Percentiles rank a stretch among this genome's conserved stretches.
Conservation (phyloP, 2,329 filamentous ascomycete genomes). For the Albophoma yamanashiensis region DNA sequence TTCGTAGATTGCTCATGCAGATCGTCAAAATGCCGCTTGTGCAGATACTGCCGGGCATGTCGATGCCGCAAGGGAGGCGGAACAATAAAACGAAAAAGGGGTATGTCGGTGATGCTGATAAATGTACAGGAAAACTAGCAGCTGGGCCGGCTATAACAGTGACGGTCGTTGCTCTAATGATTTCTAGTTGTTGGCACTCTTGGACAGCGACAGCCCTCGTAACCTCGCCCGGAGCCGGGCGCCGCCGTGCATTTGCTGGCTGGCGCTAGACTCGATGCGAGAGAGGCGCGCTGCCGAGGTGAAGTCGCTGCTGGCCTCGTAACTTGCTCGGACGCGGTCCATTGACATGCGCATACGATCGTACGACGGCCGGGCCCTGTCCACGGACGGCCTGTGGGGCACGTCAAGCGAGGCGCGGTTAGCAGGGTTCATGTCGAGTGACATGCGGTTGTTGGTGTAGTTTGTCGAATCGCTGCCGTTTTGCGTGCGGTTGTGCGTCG, state of each 20-base stretch:
- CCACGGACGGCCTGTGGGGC: conserved; percentile 44
- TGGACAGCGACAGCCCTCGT: conserved; percentile 31
- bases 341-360: conserved; percentile 80
- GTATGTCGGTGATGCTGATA: conserved; percentile 8
- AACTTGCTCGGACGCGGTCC: conserved; percentile 74
- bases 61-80: conserved; percentile 16
- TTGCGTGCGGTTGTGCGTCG: conserved; percentile 68
- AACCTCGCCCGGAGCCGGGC: conserved; percentile 24
- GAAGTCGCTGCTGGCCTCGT: conserved; percentile 82
- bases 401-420: conserved; percentile 53
- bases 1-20: conserved; percentile 39
- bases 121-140: conserved; percentile 17
- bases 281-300: conserved; percentile 80
- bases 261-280: conserved; percentile 65
- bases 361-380: conserved; percentile 70
- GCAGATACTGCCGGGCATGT: background rate
- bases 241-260: conserved; percentile 21
- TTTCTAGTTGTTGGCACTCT: conserved; percentile 26
- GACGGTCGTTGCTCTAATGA: conserved; percentile 11
- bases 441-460: conserved; percentile 59
- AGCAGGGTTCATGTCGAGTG: conserved; percentile 28
- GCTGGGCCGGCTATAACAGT: conserved; percentile 3
- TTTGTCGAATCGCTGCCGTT: conserved; percentile 93
- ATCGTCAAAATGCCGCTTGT: conserved; percentile 27
- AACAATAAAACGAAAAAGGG: conserved; percentile 17